Conservation (phyloP, 1,284 basidiomycete species). For the Tylopilus sp. region DNA sequence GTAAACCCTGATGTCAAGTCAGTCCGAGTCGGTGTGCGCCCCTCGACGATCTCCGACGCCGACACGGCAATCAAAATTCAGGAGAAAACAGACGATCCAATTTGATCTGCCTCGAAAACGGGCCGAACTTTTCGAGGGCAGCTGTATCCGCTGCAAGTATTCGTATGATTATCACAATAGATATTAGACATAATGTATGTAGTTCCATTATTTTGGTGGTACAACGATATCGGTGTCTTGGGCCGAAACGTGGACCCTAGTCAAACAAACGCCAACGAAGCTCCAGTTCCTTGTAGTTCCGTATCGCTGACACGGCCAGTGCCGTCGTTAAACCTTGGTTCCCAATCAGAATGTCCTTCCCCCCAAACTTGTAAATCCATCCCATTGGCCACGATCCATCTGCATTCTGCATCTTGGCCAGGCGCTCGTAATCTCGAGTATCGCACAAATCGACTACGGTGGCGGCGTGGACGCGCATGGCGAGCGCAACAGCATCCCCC, state of each 20-base stretch:
- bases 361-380: constrained; percentile 17
- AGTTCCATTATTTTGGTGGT: no score
- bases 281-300: constrained; percentile 19
- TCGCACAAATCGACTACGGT: constrained; percentile 15
- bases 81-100: no score
- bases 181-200: no score
- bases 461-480: constrained; percentile 23
- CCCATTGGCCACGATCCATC: constrained; percentile 27
- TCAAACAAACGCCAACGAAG: constrained; percentile 13
- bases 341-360: constrained; percentile 6
- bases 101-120: no score
- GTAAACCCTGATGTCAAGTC: no score
- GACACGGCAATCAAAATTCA: no score
- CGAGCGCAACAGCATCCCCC: constrained; percentile 24
- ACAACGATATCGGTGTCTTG: no score
- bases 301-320: constrained; percentile 19
- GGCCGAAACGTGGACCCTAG: neutral
- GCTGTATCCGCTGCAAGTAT: no score
- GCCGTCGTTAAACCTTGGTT: constrained; percentile 26
- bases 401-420: constrained; percentile 17
- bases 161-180: no score
- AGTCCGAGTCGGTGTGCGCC: no score
- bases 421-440: constrained; percentile 18
- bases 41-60: no score
- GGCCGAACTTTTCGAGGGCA: no score